Conservation (phyloP, 2,329 filamentous ascomycete genomes). For the Apiospora kogelbergensis region DNA sequence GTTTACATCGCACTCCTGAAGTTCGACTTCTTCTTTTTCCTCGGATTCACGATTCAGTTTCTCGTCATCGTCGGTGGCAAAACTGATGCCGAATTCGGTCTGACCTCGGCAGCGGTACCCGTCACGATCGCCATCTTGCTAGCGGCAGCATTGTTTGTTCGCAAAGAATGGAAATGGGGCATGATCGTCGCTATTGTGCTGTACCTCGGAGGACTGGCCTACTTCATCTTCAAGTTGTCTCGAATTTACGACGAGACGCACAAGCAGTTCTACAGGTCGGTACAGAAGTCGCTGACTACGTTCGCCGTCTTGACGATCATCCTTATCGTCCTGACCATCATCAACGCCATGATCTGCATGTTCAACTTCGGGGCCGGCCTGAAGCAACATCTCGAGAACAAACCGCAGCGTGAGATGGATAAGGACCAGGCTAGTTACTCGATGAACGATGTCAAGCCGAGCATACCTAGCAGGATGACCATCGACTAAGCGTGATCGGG, state of each 20-base stretch:
- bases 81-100: slow-evolving; percentile 72
- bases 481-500: slow-evolving; percentile 48
- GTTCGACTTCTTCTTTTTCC: slow-evolving; percentile 99
- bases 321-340: slow-evolving; percentile 84
- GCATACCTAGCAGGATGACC: slow-evolving; percentile 57
- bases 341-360: slow-evolving; percentile 84
- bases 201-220: slow-evolving; percentile 85
- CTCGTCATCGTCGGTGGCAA: slow-evolving; percentile 80
- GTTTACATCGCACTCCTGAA: slow-evolving; percentile 97
- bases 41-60: slow-evolving; percentile 98
- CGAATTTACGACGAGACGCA: slow-evolving; percentile 80
- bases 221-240: slow-evolving; percentile 97
- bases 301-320: slow-evolving; percentile 93
- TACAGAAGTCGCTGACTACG: slow-evolving; percentile 82
- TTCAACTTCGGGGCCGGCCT: slow-evolving; percentile 87
- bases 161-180: slow-evolving; percentile 76
- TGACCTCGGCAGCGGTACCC: slow-evolving; percentile 88
- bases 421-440: slow-evolving; percentile 55
- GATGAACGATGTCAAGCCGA: slow-evolving; percentile 58
- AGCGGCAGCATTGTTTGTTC: slow-evolving; percentile 80
- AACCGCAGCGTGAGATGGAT: slow-evolving; percentile 45
- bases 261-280: slow-evolving; percentile 67
- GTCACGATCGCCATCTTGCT: slow-evolving; percentile 88
- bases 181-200: slow-evolving; percentile 79
- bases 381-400: slow-evolving; percentile 76